These are phyloP conservation scores for Pyrenophora teres DNA, from an alignment of 2,329 filamentous ascomycete genomes.

Conservation along the genomic window DNA sequence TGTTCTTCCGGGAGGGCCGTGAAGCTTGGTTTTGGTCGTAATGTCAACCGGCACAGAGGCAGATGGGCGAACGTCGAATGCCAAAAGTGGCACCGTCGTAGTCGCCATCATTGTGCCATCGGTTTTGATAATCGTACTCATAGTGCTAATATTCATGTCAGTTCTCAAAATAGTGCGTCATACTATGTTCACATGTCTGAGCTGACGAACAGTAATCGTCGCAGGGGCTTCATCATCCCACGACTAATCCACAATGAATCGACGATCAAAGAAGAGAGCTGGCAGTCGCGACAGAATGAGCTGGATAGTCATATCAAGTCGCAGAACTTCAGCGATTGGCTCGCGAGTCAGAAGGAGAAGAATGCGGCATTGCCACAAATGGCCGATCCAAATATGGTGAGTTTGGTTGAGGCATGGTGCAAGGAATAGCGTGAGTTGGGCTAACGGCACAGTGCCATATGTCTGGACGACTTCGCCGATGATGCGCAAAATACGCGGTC, in stretches of 20 bases:
- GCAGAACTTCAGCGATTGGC: constrained; percentile 43
- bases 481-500: constrained; percentile 42
- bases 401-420: background rate
- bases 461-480: constrained; percentile 43
- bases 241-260: constrained; percentile 16
- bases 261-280: constrained; percentile 25
- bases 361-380: constrained; percentile 20
- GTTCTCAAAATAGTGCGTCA: constrained; percentile 3
- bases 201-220: constrained; percentile 19
- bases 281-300: constrained; percentile 36
- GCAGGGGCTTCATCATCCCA: constrained; percentile 33
- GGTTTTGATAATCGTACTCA: constrained; percentile 37
- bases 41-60: constrained; percentile 23
- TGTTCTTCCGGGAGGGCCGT: background rate
- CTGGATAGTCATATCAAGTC: constrained; percentile 40
- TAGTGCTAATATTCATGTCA: constrained; percentile 39
- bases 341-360: constrained; percentile 29
- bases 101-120: constrained; percentile 41
- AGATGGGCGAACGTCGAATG: background rate
- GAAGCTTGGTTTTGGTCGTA: background rate
- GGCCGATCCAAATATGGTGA: constrained; percentile 34
- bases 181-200: background rate
- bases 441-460: constrained; percentile 41
- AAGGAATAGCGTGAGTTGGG: background rate
- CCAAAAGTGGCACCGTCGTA: constrained; percentile 24